A percentile compares a stretch with the other conserved stretches of the same genome.
Evolutionary conservation across 768 basidiomycete species (phyloP).

Genomic region (Amanita pseudoporphyria): DNA sequence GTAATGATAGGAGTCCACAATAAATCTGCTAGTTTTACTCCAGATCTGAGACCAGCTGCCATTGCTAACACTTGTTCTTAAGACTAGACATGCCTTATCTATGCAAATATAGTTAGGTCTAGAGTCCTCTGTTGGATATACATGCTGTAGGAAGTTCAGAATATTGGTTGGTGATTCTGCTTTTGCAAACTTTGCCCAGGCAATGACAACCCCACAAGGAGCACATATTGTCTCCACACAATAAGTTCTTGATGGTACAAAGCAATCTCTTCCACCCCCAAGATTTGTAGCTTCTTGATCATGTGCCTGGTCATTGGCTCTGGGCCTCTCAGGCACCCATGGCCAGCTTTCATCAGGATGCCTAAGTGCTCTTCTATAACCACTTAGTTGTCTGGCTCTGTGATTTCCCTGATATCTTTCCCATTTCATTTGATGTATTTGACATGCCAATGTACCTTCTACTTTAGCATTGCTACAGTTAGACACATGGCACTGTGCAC

Average conservation of each 20-base stretch:
- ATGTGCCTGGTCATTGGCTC: not conserved
- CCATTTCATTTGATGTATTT: not conserved
- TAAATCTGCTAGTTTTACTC: too few species aligned
- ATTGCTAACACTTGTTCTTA: too few species aligned
- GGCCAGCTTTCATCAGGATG: not conserved
- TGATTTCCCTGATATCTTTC: not conserved
- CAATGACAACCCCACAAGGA: too few species aligned
- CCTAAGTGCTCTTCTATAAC: not conserved
- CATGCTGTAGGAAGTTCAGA: not conserved
- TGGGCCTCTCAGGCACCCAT: not conserved
- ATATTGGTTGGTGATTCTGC: constrained; percentile 2
- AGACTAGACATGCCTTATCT: too few species aligned
- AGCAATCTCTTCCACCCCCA: constrained; percentile 3
- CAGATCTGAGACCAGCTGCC: too few species aligned
- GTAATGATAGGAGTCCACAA: not conserved
- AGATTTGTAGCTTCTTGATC: not conserved
- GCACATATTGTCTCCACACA: constrained; percentile 13
- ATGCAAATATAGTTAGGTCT: too few species aligned
- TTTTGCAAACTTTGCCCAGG: too few species aligned
- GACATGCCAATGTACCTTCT: not conserved
- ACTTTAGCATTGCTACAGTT: not conserved
- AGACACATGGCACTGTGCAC: too few species aligned
- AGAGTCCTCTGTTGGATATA: not conserved
- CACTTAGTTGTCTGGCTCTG: not conserved
- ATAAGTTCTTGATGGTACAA: constrained; percentile 9